Evolutionary conservation across 495 filamentous ascomycete species (phyloP), one percentile per base, ranked within the genome.

Genomic region (Talaromyces wortmannii): DNA sequence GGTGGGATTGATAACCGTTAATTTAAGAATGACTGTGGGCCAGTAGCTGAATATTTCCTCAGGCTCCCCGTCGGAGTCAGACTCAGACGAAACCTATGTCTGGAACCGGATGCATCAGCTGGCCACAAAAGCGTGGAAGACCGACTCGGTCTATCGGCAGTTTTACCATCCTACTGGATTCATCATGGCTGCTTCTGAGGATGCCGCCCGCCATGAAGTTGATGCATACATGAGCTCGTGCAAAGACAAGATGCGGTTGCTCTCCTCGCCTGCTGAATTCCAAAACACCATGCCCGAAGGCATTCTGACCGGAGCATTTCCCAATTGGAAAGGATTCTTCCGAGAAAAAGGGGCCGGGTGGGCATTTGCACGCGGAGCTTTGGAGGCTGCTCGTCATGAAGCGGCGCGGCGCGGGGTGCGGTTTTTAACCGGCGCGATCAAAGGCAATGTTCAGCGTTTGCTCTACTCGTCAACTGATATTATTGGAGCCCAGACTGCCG

Each of bases 121-220:
- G 29, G 58, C 58, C 16, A 48, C 50, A 0, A 59, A 70, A 11
- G 75, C 64, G 13, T 81, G 79, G 78, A 66, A 64, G 17, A 66
- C 66, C 5, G 79, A 82, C 52, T 67, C 72, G 0, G 56, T 82
- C 1, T 81, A 74, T 52, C 64, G 64, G 18, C 69, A 71, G 0
- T 77, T 70, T 54, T 82, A 80, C 62, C 78, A 81, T 36, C 65
- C 70, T 29, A 74, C 68, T 0, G 79, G 78, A 0, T 71, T 77
- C 29, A 71, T 81, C 16, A 63, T 76, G 13, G 65, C 77, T 12
- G 76, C 67, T 0, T 52, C 50, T n/a, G 0, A 44, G 16, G 40
- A 52, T 6, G 16, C 16, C 10, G 33, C 50, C 10, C 23, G n/a
- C 31, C 64, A 66, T 46, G 67, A 77, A 45, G 57, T 72, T 5